phyloP scores from a whole-genome alignment of 208 protist species.

The Leishmania turanica region DNA sequence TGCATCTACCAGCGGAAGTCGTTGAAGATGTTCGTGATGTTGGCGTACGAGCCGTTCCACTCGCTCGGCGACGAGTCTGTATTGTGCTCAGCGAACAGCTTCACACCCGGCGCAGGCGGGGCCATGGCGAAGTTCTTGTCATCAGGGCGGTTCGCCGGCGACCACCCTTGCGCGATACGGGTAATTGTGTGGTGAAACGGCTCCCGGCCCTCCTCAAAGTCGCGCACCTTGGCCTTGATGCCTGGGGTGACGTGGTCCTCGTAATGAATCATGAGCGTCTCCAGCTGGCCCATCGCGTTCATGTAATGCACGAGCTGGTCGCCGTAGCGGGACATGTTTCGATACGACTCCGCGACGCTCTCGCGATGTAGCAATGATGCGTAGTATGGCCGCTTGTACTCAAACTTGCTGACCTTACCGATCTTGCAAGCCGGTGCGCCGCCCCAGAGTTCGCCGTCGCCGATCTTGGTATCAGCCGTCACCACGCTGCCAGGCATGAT shows the following conservation, averaged over 20 bases:
- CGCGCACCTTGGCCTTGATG: conserved; percentile 74
- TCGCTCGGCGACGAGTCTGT: conserved; percentile 81
- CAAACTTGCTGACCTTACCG: conserved; percentile 88
- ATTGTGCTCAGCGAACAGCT: conserved; percentile 86
- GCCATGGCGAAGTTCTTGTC: conserved; percentile 71
- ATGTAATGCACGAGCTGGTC: conserved; percentile 85
- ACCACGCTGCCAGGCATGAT: conserved; percentile 89
- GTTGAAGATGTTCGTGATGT: conserved; percentile 88
- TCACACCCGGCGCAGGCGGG: conserved; percentile 74
- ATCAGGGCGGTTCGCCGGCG: conserved; percentile 79
- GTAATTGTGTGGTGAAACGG: conserved; percentile 88
- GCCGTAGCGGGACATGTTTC: conserved; percentile 88
- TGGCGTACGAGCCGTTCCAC: conserved; percentile 80
- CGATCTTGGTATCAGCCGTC: conserved; percentile 80
- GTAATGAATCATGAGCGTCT: conserved; percentile 81
- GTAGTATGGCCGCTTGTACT: conserved; percentile 87
- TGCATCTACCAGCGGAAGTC: conserved; percentile 85
- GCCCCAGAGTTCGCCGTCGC: conserved; percentile 87
- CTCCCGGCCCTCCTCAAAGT: conserved; percentile 84
- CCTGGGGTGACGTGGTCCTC: conserved; percentile 72
- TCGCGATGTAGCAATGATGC: conserved; percentile 76
- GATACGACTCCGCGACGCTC: conserved; percentile 75
- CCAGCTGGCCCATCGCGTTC: conserved; percentile 79
- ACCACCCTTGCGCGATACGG: conserved; percentile 86
- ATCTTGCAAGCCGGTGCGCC: conserved; percentile 83